Evolutionary conservation across 2,329 filamentous ascomycete species (phyloP).

Genomic region (Myriosclerotinia curreyana): DNA sequence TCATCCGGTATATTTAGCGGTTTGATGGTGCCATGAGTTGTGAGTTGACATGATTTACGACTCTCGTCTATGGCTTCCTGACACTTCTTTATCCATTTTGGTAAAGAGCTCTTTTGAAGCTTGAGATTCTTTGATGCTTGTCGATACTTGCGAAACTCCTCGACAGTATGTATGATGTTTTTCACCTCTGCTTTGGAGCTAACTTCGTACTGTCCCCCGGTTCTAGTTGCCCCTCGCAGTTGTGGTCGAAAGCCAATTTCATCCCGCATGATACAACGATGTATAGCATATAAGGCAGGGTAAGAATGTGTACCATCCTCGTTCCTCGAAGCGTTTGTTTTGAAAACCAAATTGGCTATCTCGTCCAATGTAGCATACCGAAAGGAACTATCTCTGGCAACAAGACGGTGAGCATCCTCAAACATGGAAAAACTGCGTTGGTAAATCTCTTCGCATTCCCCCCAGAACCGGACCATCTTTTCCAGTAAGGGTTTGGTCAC

Average conservation of each 20-base stretch:
- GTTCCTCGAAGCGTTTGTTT: slow-evolving; percentile 27
- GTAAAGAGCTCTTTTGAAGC: background rate
- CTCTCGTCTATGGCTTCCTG: slow-evolving; percentile 50
- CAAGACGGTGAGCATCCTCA: slow-evolving; percentile 48
- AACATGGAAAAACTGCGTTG: slow-evolving; percentile 45
- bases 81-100: slow-evolving; percentile 50
- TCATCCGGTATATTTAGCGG: slow-evolving; percentile 34
- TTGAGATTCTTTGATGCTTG: background rate
- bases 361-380: slow-evolving; percentile 45
- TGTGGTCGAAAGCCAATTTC: slow-evolving; percentile 61
- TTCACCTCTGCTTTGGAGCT: slow-evolving; percentile 52
- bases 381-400: slow-evolving; percentile 45
- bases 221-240: slow-evolving; percentile 45
- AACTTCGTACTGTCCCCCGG: slow-evolving; percentile 61
- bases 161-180: slow-evolving; percentile 48
- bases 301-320: slow-evolving; percentile 44
- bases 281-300: slow-evolving; percentile 64
- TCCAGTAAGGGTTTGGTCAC: slow-evolving; percentile 46
- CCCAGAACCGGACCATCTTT: slow-evolving; percentile 45
- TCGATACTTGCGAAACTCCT: slow-evolving; percentile 43
- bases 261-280: slow-evolving; percentile 59
- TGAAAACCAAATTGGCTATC: slow-evolving; percentile 45
- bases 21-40: slow-evolving; percentile 50
- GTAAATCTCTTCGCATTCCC: slow-evolving; percentile 47
- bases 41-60: slow-evolving; percentile 49